Conservation (phyloP, 352 stramenopile genomes). For the Globisporangium solare region DNA sequence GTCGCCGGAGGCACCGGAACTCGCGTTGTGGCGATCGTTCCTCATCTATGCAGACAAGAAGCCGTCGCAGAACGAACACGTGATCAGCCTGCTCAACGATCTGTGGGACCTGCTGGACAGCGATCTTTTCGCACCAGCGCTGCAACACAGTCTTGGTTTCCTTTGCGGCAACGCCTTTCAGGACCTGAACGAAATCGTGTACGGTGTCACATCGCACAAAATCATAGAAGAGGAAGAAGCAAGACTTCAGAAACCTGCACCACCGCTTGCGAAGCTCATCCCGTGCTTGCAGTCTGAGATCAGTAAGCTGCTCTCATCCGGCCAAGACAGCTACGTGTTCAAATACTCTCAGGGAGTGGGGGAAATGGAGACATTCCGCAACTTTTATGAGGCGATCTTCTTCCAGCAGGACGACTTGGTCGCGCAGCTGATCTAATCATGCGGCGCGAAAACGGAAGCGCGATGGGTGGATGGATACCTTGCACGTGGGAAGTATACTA, state of each 20-base stretch:
- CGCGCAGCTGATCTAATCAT: constrained; percentile 29
- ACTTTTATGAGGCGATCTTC: constrained; percentile 83
- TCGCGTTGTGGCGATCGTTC: constrained; percentile 55
- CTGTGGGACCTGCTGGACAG: constrained; percentile 80
- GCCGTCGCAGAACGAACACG: constrained; percentile 57
- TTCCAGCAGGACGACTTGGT: constrained; percentile 53
- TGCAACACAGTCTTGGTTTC: constrained; percentile 70
- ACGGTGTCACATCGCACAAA: constrained; percentile 29
- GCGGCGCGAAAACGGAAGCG: no score
- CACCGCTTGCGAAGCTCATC: constrained; percentile 75
- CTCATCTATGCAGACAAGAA: constrained; percentile 76
- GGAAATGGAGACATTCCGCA: constrained; percentile 78
- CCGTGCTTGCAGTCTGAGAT: constrained; percentile 68
- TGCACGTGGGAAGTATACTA: no score
- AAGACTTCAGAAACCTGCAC: constrained; percentile 36
- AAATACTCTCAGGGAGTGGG: constrained; percentile 78
- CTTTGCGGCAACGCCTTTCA: constrained; percentile 80
- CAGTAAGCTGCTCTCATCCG: constrained; percentile 57
- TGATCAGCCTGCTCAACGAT: constrained; percentile 79
- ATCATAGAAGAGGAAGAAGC: constrained; percentile 24
- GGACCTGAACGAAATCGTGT: constrained; percentile 72
- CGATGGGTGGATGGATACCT: no score
- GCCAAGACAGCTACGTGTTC: constrained; percentile 45
- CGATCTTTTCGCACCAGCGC: constrained; percentile 62
- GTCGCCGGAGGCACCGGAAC: constrained; percentile 18